phyloP scores from a whole-genome alignment of 129 eudicot genomes.

The Logfia minima region DNA sequence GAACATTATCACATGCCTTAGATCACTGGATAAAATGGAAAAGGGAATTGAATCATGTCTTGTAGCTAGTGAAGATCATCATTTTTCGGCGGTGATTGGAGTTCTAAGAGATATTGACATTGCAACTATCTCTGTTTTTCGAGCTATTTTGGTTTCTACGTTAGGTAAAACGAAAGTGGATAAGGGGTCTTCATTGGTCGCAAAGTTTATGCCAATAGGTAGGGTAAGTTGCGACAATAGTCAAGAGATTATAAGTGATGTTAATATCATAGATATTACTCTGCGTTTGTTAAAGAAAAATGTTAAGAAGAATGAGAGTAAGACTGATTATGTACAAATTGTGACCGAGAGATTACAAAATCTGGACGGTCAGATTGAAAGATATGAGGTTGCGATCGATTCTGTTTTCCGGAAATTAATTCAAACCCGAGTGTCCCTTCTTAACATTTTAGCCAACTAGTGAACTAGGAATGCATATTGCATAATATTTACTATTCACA shows the following conservation, averaged over 20 bases:
- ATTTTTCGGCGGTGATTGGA: slow-evolving; percentile 14
- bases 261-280: slow-evolving; percentile 23
- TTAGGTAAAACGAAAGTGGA: slow-evolving; percentile 21
- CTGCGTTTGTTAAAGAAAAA: slow-evolving; percentile 23
- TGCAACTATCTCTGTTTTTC: slow-evolving; percentile 37
- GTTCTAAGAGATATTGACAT: slow-evolving; percentile 30
- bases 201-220: slow-evolving; percentile 12
- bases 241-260: slow-evolving; percentile 18
- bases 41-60: background rate
- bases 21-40: slow-evolving; percentile 17
- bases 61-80: background rate
- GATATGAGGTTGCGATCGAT: slow-evolving; percentile 32
- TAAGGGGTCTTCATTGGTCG: slow-evolving; percentile 25
- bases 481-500: background rate
- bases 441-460: slow-evolving; percentile 35
- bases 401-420: slow-evolving; percentile 28
- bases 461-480: slow-evolving; percentile 8
- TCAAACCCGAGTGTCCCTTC: slow-evolving; percentile 40
- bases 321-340: background rate
- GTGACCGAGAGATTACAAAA: slow-evolving; percentile 19
- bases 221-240: slow-evolving; percentile 7
- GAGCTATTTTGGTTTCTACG: slow-evolving; percentile 22
- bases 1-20: background rate
- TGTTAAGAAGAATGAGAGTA: slow-evolving; percentile 11
- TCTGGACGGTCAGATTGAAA: slow-evolving; percentile 28